These are phyloP conservation scores for Sphaerostilbella broomeana DNA, from an alignment of 2,329 filamentous ascomycete genomes.

Conservation along the genomic window DNA sequence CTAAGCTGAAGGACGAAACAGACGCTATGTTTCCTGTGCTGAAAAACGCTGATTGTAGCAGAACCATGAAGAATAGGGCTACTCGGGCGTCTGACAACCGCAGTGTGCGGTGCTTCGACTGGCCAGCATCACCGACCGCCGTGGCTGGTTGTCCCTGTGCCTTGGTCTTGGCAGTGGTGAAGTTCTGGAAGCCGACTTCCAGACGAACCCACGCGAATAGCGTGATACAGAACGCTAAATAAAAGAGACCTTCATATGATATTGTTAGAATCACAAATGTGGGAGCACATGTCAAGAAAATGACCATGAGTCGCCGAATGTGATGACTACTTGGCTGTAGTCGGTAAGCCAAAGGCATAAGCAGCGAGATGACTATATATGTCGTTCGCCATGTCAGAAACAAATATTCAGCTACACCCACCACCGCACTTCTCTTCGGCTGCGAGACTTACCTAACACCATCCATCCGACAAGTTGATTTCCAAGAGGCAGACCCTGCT, in stretches of 20 bases:
- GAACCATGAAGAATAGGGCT: constrained; percentile 88
- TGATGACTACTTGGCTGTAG: constrained; percentile 80
- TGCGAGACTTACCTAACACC: constrained; percentile 57
- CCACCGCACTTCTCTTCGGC: not conserved
- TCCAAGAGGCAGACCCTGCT: constrained; percentile 74
- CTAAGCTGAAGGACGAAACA: constrained; percentile 85
- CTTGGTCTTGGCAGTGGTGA: not conserved
- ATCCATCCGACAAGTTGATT: constrained; percentile 84
- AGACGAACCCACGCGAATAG: constrained; percentile 87
- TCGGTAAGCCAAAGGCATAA: constrained; percentile 75
- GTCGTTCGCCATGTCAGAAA: too few species aligned
- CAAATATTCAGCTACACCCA: too few species aligned
- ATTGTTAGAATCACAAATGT: constrained; percentile 95
- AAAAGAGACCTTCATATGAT: constrained; percentile 95
- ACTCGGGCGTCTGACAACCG: constrained; percentile 79
- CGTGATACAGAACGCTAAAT: constrained; percentile 77
- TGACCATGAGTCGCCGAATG: constrained; percentile 77
- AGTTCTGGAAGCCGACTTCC: too few species aligned
- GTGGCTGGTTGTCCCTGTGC: too few species aligned
- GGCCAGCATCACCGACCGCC: too few species aligned
- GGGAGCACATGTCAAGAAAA: constrained; percentile 89
- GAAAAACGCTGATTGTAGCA: constrained; percentile 95
- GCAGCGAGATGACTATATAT: constrained; percentile 58
- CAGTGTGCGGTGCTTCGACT: constrained; percentile 65
- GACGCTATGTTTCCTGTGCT: constrained; percentile 94